A percentile compares a stretch with the other conserved stretches of the same genome.
Evolutionary conservation across 2,329 filamentous ascomycete genomes (phyloP).

Genomic region (Alternaria sp.): DNA sequence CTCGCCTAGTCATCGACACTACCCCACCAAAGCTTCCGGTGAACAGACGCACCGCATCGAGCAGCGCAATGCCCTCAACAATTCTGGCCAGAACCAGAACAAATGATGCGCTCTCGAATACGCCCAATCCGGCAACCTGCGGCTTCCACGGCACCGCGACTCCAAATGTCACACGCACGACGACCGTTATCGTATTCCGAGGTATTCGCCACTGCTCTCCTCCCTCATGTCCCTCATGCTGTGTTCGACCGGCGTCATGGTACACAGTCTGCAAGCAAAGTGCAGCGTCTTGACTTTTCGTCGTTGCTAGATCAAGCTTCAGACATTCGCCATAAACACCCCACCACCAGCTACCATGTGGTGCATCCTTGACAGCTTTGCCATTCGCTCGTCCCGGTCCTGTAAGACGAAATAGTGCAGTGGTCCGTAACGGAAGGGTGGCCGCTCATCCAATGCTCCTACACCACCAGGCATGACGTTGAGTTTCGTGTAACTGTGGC

Average conservation of each 20-base stretch:
- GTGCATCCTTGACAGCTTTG: neutral
- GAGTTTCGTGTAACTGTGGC: slow-evolving; percentile 12
- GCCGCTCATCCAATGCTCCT: slow-evolving; percentile 19
- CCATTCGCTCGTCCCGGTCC: neutral
- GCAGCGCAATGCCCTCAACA: slow-evolving; percentile 13
- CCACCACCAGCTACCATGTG: neutral
- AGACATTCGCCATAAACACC: neutral
- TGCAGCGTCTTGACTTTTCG: neutral
- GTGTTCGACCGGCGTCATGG: slow-evolving; percentile 6
- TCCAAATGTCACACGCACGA: slow-evolving; percentile 12
- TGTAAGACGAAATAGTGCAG: slow-evolving; percentile 12
- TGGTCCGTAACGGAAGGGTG: slow-evolving; percentile 4
- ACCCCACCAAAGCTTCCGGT: slow-evolving; percentile 33
- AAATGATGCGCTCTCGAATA: slow-evolving; percentile 5
- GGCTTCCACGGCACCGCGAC: slow-evolving; percentile 4
- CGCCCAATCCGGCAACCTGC: slow-evolving; percentile 7
- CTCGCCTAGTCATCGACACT: slow-evolving; percentile 17
- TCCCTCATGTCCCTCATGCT: neutral
- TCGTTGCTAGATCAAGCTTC: slow-evolving; percentile 5
- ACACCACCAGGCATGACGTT: slow-evolving; percentile 14
- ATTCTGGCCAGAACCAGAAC: neutral
- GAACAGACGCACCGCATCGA: slow-evolving; percentile 30
- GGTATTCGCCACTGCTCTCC: neutral
- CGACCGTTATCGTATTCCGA: neutral
- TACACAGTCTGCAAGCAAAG: slow-evolving; percentile 8